These are phyloP conservation scores for Barbarea vulgaris DNA, from an alignment of 345 rosid species.

Conservation along the genomic window DNA sequence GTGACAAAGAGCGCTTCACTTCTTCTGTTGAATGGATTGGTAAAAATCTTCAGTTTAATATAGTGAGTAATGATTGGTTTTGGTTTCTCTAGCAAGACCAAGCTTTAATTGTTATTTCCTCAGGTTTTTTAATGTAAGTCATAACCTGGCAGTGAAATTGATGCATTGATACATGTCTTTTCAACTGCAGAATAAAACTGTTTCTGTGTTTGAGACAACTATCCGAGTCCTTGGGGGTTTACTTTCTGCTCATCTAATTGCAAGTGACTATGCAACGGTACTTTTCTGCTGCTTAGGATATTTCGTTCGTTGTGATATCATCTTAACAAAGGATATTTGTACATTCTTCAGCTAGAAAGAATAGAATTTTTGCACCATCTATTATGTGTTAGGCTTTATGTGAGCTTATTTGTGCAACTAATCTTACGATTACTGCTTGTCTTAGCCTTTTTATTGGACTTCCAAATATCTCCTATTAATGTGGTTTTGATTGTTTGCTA, in stretches of 20 bases:
- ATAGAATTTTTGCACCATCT: neutral
- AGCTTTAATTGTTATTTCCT: neutral
- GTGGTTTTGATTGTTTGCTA: neutral
- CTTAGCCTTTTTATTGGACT: neutral
- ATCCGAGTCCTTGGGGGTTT: conserved; percentile 96
- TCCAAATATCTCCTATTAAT: neutral
- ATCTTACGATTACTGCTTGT: neutral
- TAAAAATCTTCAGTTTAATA: conserved; percentile 95
- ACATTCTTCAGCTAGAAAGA: conserved; percentile 3
- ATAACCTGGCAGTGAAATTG: neutral
- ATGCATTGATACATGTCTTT: conserved; percentile 9
- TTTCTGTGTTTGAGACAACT: conserved; percentile 87
- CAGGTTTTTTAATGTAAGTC: neutral
- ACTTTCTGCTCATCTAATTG: conserved; percentile 97
- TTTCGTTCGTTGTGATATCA: conserved; percentile 9
- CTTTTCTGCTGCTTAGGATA: conserved; percentile 4
- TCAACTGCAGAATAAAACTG: conserved; percentile 85
- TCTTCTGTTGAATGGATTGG: conserved; percentile 96
- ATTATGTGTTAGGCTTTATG: neutral
- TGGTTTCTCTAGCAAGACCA: conserved; percentile 29
- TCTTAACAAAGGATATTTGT: neutral
- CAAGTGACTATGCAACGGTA: conserved; percentile 98
- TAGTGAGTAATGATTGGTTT: conserved; percentile 69
- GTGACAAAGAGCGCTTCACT: conserved; percentile 71
- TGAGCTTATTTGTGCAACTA: neutral